Percentiles rank a stretch among this genome's conserved stretches.
Evolutionary conservation across 345 rosid genomes (phyloP).

Genomic region (Geranium brycei): DNA sequence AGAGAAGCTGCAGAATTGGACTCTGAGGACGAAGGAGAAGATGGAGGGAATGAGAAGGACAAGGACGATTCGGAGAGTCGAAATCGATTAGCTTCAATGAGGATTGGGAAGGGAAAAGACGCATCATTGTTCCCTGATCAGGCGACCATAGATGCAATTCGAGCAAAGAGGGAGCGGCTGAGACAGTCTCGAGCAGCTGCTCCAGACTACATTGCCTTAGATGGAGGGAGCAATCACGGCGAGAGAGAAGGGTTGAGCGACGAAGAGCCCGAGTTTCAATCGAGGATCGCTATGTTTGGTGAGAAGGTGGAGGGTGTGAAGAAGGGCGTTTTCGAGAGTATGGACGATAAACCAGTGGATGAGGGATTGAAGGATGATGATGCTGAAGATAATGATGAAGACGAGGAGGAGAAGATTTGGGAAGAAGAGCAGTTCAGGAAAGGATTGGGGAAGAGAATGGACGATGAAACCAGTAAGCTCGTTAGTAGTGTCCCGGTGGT

Average conservation of each 20-base stretch:
- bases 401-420: constrained; percentile 81
- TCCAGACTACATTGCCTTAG: constrained; percentile 68
- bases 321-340: constrained; percentile 66
- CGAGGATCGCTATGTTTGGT: constrained; percentile 45
- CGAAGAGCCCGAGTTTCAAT: constrained; percentile 59
- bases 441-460: constrained; percentile 79
- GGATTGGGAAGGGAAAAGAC: constrained; percentile 23
- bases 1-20: constrained; percentile 12
- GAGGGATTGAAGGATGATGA: constrained; percentile 8
- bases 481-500: neutral
- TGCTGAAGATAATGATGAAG: constrained; percentile 39
- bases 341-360: constrained; percentile 21
- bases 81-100: constrained; percentile 21
- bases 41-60: constrained; percentile 4
- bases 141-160: constrained; percentile 48
- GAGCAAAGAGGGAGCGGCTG: constrained; percentile 55
- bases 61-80: constrained; percentile 18
- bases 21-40: constrained; percentile 16
- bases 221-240: constrained; percentile 33
- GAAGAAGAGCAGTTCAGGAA: constrained; percentile 89
- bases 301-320: constrained; percentile 23
- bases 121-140: constrained; percentile 22
- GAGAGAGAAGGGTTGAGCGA: constrained; percentile 57
- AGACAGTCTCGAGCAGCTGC: constrained; percentile 49
- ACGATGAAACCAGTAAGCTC: constrained; percentile 27